Base-by-base conservation (phyloP, 208 protist genomes). In the Endotrypanum monterogeii region DNA sequence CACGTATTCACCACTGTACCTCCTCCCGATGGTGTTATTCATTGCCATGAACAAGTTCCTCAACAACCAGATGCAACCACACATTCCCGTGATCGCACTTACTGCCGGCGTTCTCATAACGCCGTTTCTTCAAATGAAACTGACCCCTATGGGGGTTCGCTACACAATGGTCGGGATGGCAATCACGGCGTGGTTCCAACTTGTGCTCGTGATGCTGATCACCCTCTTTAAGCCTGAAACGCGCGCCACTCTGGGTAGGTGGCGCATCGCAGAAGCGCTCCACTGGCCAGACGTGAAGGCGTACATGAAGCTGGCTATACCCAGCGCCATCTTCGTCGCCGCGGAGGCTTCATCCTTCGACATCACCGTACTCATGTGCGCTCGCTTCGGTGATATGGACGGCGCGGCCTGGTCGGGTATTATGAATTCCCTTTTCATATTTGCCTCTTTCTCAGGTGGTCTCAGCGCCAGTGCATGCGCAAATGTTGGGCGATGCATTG, bases 311-410 rank as follows among this genome's bases (percentile, higher is more conserved):
- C 84, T 96, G 11, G 85, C 91, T 32, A 86, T 94, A 67, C 91
- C 89, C 25, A 94, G 89, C 79, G 87, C 89, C 37, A 85, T 94
- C 69, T 96, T 96, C 67, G 91, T 96, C 63, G 89, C 88, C n/a
- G 91, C 91, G 5, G 89, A 96, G 73, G 91, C 89, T 18, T 94
- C 91, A 8, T 91, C 91, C 16, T 96, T 96, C 76, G 91, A 96
- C 70, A 46, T 94, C 23, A 94, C 87, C 39, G 83, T 94, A 51
- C 79, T 96, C 46, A 54, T 96, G 41, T 89, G 83, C 68, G 89
- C 88, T 2, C 82, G 86, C 32, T 90, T 91, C 71, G 83, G 87
- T 30, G 83, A 88, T 44, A 63, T 70, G 39, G 78, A 92, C 50
- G 91, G 89, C 9, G 85, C 91, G 0, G 89, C 86, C 14, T 96